Base-by-base conservation (phyloP, 106 monocot genomes). In the Narthecium ossifragum region DNA sequence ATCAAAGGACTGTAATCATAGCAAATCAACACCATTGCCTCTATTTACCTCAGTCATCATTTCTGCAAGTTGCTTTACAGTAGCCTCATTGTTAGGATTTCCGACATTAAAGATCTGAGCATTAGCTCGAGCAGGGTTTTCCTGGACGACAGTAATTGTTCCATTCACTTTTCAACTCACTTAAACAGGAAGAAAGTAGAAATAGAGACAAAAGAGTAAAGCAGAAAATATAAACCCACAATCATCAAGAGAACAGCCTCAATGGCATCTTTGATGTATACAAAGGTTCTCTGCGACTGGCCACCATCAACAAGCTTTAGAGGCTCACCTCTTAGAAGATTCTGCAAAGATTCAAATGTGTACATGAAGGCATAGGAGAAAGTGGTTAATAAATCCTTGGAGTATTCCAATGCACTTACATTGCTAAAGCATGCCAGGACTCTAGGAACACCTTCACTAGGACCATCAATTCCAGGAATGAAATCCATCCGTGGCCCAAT, bases 401-500 rank as follows among this genome's bases (percentile, higher is more conserved):
- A 22, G 10, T 10, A 36, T 36, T 36, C 36, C 2, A 38, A 13
- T 38, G 24, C 9, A 53, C 78, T 71, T 68, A 80, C 77, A 57
- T 86, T 86, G 28, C 86, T 86, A 30, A 86, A 86, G 57, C 86
- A 86, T 38, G 86, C 81, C 67, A 86, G 25, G 55, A 86, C 86
- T 50, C 86, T 77, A 0, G 86, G 86, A 63, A 86, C 86, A 49
- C 86, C 86, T 60, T 86, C 86, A 59, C 78, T 81, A 17, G 86
- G 86, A 30, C 86, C 86, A 65, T 86, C 86, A 68, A 86, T 77
- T 17, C 86, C 86, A 65, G 86, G 86, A 65, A 86, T 86, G 41
- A 86, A 86, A 70, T 86, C 86, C 86, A 81, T 81, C 67, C 86
- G 73, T 29, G 86, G 86, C 33, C 86, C 86, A 55, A 86, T 81